phyloP scores from a whole-genome alignment of 1,284 basidiomycete genomes.

The Cerioporus squamosus region DNA sequence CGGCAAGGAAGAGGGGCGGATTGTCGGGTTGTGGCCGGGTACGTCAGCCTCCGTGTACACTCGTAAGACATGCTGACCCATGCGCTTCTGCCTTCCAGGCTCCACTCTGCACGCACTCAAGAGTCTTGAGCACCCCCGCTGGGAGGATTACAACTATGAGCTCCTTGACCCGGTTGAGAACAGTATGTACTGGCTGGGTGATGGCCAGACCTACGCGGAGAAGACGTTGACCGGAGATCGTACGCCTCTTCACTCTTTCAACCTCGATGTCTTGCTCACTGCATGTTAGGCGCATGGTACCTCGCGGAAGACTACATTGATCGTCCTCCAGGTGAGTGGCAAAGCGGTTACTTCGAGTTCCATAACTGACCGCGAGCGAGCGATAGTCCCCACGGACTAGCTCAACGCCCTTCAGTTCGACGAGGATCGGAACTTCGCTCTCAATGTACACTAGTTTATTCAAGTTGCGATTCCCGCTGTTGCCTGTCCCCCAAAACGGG shows the following conservation, averaged over 20 bases:
- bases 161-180: conserved; percentile 48
- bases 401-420: too few relatives aligned
- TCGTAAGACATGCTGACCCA: neutral
- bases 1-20: conserved; percentile 59
- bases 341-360: too few relatives aligned
- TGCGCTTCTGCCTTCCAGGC: conserved; percentile 34
- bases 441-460: too few relatives aligned
- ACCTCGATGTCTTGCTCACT: neutral
- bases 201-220: conserved; percentile 53
- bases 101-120: conserved; percentile 57
- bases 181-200: conserved; percentile 61
- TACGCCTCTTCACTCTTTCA: conserved; percentile 34
- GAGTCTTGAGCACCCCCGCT: conserved; percentile 56
- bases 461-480: too few relatives aligned
- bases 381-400: too few relatives aligned
- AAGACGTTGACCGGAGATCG: conserved; percentile 48
- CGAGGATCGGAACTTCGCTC: too few relatives aligned
- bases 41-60: neutral
- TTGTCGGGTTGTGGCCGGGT: conserved; percentile 67
- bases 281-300: neutral
- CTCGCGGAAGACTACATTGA: neutral
- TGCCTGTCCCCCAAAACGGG: too few relatives aligned
- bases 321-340: neutral
- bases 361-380: too few relatives aligned
- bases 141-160: conserved; percentile 69